Evolutionary conservation across 352 stramenopile species (phyloP).

Genomic region (Pythium biforme): DNA sequence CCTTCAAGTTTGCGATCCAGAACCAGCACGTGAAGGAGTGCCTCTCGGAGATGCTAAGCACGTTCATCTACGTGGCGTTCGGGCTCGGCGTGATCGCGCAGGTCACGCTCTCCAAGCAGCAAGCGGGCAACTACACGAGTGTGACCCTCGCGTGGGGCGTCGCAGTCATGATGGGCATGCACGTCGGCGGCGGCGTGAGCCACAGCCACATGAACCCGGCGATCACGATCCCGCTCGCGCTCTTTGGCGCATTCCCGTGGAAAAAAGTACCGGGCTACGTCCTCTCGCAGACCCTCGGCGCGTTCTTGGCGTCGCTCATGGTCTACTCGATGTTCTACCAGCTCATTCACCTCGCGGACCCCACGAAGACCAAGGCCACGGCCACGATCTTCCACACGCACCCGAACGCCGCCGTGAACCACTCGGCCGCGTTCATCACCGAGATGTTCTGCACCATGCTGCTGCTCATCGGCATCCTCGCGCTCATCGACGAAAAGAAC

Average conservation of each 20-base stretch:
- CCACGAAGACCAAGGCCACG: constrained; percentile 18
- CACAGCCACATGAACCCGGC: constrained; percentile 43
- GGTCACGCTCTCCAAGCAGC: constrained; percentile 25
- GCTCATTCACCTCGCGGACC: constrained; percentile 27
- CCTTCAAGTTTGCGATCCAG: constrained; percentile 24
- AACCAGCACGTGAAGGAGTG: constrained; percentile 36
- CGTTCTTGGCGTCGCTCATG: constrained; percentile 32
- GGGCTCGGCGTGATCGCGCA: constrained; percentile 32
- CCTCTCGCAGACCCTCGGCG: constrained; percentile 28
- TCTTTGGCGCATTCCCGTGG: constrained; percentile 30
- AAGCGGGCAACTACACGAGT: constrained; percentile 22
- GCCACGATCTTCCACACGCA: constrained; percentile 37
- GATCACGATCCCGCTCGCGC: constrained; percentile 31
- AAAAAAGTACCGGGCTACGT: constrained; percentile 30
- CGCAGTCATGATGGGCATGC: constrained; percentile 40
- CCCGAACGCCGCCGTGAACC: constrained; percentile 26
- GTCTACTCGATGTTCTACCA: constrained; percentile 36
- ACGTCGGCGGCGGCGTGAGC: constrained; percentile 36
- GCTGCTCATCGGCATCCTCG: constrained; percentile 28
- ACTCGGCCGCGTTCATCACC: constrained; percentile 30
- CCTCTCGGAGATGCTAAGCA: constrained; percentile 38
- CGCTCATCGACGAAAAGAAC: constrained; percentile 36
- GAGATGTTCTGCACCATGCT: constrained; percentile 29
- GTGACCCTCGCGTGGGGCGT: constrained; percentile 43
- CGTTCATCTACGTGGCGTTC: constrained; percentile 35